Evolutionary conservation across 2,329 filamentous ascomycete genomes (phyloP), one percentile per base, ranked within the genome.

Genomic region (Fusarium virguliforme): DNA sequence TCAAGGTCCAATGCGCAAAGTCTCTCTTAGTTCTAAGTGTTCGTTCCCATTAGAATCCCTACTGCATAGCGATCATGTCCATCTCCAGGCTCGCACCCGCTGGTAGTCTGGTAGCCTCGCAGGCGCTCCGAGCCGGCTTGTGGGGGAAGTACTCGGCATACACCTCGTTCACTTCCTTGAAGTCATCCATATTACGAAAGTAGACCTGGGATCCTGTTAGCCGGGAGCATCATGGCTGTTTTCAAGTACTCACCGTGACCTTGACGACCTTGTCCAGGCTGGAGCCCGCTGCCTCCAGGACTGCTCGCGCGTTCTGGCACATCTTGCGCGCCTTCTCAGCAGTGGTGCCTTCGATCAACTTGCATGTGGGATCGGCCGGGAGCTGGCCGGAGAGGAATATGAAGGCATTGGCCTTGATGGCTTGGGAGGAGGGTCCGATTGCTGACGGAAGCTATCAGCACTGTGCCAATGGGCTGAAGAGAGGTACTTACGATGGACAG

Each of bases 361-460:
- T 86, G 64, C 88, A 88, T 6, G 79, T 72, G 40, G 83, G 82
- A 76, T 91, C 87, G 64, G 88, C 88, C 58, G 90, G 90, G 67
- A 93, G 90, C 72, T 91, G 89, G 64, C 91, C 91, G 0, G 91
- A 92, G 74, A 91, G 86, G 81, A 88, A 93, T n/a, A 93, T 85
- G 66, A 90, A 85, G 61, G 87, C 67, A 38, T 72, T 73, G 26
- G 72, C 69, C 24, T 74, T 74, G 48, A 74, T 64, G 7, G 72
- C 72, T 32, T 73, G 72, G 3, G 70, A 68, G 8, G 65, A 71
- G 18, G 62, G 62, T 6, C 67, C 66, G 18, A 70, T 63, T 4
- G 66, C 67, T 70, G n/a, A 5, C 10, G 6, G 24, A 22, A 9
- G 12, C 5, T 4, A 43, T 13, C 3, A 43, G 22, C 1, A 8